A percentile compares a stretch with the other conserved stretches of the same genome.
Conservation (phyloP, 1,284 basidiomycete genomes). For the Papiliotrema fonsecae region DNA sequence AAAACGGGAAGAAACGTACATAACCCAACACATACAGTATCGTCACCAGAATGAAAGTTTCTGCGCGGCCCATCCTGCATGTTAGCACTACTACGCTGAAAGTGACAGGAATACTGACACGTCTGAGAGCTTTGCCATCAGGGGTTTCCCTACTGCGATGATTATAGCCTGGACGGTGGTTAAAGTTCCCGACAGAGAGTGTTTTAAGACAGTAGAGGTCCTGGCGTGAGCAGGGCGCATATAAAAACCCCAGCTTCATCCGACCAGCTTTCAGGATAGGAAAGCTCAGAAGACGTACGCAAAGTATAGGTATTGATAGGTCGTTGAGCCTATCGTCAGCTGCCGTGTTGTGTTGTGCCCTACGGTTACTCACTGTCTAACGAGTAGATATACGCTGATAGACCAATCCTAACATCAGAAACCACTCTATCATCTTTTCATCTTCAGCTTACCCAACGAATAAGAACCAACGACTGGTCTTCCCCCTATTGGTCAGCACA, state of each 20-base stretch:
- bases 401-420: constrained; percentile 53
- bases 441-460: constrained; percentile 55
- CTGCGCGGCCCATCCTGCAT: constrained; percentile 48
- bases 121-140: constrained; percentile 74
- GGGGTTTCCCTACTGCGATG: constrained; percentile 66
- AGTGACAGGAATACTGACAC: constrained; percentile 54
- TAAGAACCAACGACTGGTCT: constrained; percentile 55
- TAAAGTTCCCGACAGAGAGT: constrained; percentile 63
- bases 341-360: constrained; percentile 4
- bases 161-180: constrained; percentile 51
- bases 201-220: constrained; percentile 52
- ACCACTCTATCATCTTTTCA: background rate
- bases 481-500: constrained; percentile 21
- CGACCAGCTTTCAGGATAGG: background rate
- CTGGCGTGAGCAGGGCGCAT: constrained; percentile 7
- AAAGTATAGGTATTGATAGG: constrained; percentile 61
- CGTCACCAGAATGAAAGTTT: constrained; percentile 58
- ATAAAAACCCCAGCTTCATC: no score
- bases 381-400: constrained; percentile 71
- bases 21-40: constrained; percentile 51
- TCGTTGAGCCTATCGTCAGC: constrained; percentile 51
- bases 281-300: constrained; percentile 41
- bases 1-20: no score
- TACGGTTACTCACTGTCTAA: constrained; percentile 54
- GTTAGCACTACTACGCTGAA: constrained; percentile 13